Conservation (phyloP, 257 asterid genomes). For the Fraxinus quadrangulata region DNA sequence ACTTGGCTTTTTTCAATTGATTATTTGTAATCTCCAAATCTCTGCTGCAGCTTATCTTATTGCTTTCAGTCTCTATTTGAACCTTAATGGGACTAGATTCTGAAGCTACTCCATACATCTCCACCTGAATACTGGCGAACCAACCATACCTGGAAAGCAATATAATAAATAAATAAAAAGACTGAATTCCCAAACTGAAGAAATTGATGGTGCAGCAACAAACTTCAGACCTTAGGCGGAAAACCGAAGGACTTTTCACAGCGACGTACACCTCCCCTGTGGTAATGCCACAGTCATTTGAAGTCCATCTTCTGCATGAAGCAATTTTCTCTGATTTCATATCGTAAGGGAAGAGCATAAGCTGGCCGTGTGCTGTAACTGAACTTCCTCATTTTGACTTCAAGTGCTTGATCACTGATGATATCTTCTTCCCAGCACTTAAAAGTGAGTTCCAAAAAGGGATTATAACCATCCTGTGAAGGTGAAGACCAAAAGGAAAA, state of each 20-base stretch:
- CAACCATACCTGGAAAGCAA: slow-evolving; percentile 73
- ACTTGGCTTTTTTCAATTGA: slow-evolving; percentile 25
- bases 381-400: slow-evolving; percentile 72
- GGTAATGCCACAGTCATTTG: slow-evolving; percentile 49
- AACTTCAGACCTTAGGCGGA: slow-evolving; percentile 72
- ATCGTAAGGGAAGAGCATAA: slow-evolving; percentile 68
- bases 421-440: slow-evolving; percentile 69
- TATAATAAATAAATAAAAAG: slow-evolving; percentile 15
- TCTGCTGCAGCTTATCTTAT: slow-evolving; percentile 29
- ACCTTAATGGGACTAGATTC: slow-evolving; percentile 36
- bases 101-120: slow-evolving; percentile 34
- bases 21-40: slow-evolving; percentile 31
- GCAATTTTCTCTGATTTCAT: slow-evolving; percentile 48
- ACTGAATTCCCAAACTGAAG: slow-evolving; percentile 8
- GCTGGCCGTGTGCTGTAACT: slow-evolving; percentile 48
- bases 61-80: slow-evolving; percentile 35
- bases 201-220: slow-evolving; percentile 17
- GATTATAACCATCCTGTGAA: slow-evolving; percentile 77
- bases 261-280: slow-evolving; percentile 66
- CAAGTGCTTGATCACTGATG: slow-evolving; percentile 82
- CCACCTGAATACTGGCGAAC: slow-evolving; percentile 45
- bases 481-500: slow-evolving; percentile 16
- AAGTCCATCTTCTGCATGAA: slow-evolving; percentile 70
- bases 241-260: slow-evolving; percentile 62
- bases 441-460: slow-evolving; percentile 83